Conservation (phyloP, 179 eudicot genomes). For the Camellia oleifera region DNA sequence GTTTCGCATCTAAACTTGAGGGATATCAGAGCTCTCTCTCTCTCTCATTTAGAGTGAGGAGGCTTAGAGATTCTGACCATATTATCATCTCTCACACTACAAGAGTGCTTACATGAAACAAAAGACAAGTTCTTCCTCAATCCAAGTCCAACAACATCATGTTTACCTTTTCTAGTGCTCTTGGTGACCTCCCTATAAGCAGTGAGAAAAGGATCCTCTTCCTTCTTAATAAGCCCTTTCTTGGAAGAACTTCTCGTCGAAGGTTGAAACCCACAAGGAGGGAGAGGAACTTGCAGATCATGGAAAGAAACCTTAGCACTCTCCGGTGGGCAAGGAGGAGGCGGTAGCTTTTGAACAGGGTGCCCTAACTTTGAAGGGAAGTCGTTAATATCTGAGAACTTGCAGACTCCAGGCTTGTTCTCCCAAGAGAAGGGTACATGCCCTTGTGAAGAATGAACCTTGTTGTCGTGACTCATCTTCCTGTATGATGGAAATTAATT, state of each 20-base stretch:
- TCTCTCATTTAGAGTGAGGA: slow-evolving; percentile 16
- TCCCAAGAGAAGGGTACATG: slow-evolving; percentile 41
- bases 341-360: slow-evolving; percentile 18
- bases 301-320: slow-evolving; percentile 19
- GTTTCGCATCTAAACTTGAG: not conserved
- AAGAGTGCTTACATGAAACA: slow-evolving; percentile 31
- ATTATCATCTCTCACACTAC: slow-evolving; percentile 22
- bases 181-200: slow-evolving; percentile 36
- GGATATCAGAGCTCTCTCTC: not conserved
- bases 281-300: slow-evolving; percentile 31
- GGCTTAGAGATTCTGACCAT: slow-evolving; percentile 18
- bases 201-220: slow-evolving; percentile 33
- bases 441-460: slow-evolving; percentile 15
- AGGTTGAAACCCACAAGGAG: slow-evolving; percentile 32
- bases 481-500: too few species aligned
- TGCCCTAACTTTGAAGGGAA: not conserved
- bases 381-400: not conserved
- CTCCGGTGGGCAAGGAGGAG: slow-evolving; percentile 27
- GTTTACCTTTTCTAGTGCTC: slow-evolving; percentile 14
- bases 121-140: slow-evolving; percentile 12
- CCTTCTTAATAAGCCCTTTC: slow-evolving; percentile 16
- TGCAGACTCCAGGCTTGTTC: slow-evolving; percentile 37
- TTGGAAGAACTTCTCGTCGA: slow-evolving; percentile 17
- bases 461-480: slow-evolving; percentile 17
- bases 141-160: not conserved